Percentiles rank a stretch among this genome's conserved stretches.
These are phyloP conservation scores for Leccinum obscurum DNA, from an alignment of 768 basidiomycete species.

Conservation along the genomic window DNA sequence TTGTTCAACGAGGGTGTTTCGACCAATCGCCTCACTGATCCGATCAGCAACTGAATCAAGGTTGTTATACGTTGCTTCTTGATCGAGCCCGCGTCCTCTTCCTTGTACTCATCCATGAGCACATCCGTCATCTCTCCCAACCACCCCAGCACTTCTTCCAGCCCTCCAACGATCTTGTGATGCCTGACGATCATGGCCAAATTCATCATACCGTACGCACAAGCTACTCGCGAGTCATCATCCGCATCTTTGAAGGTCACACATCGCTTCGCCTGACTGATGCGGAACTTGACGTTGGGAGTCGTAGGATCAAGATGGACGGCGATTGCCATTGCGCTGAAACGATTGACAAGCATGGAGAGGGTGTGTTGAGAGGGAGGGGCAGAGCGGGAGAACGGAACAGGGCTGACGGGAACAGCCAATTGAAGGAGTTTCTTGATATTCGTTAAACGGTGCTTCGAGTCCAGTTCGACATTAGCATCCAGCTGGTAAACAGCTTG, in stretches of 20 bases:
- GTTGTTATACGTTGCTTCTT: conserved; percentile 33
- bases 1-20: conserved; percentile 41
- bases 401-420: conserved; percentile 67
- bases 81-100: conserved; percentile 23
- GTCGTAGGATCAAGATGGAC: conserved; percentile 63
- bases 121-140: conserved; percentile 55
- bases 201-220: conserved; percentile 73
- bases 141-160: conserved; percentile 62
- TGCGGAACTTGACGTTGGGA: conserved; percentile 47
- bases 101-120: conserved; percentile 57
- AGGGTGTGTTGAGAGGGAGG: conserved; percentile 56
- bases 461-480: conserved; percentile 36
- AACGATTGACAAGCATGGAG: conserved; percentile 81
- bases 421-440: conserved; percentile 71
- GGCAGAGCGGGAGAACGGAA: conserved; percentile 57
- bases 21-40: conserved; percentile 54
- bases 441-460: conserved; percentile 40
- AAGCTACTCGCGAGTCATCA: conserved; percentile 60
- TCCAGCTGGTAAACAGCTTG: conserved; percentile 43
- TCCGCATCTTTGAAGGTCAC: conserved; percentile 68
- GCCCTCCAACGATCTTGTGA: conserved; percentile 41
- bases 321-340: conserved; percentile 68
- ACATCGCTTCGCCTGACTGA: conserved; percentile 67
- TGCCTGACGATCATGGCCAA: conserved; percentile 62
- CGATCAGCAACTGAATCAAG: conserved; percentile 54